Evolutionary conservation across 2,329 filamentous ascomycete species (phyloP).

Genomic region (Aspergillus transmontanensis): DNA sequence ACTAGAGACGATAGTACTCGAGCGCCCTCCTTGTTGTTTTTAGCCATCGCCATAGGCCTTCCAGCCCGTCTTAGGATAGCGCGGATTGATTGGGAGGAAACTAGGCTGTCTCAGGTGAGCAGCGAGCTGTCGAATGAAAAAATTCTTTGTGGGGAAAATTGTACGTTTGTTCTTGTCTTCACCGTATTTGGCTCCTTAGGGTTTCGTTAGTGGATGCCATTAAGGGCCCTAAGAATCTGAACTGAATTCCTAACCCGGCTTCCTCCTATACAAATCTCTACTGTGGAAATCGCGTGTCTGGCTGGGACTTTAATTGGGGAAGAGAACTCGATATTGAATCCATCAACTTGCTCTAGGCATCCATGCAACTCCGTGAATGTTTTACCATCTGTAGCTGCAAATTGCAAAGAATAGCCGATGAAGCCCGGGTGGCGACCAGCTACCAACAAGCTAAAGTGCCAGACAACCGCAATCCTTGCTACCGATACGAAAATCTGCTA

Average conservation of each 20-base stretch:
- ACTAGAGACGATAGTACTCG: not conserved
- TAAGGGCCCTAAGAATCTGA: not conserved
- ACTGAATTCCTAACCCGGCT: not conserved
- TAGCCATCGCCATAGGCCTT: not conserved
- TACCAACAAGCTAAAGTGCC: not conserved
- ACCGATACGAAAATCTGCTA: not conserved
- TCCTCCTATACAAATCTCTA: not conserved
- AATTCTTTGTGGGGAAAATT: too few species aligned
- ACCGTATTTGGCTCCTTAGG: not conserved
- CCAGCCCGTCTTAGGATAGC: not conserved
- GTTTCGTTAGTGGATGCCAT: not conserved
- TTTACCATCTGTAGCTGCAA: not conserved
- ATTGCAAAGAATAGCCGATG: not conserved
- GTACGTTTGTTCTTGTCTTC: not conserved
- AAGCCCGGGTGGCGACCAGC: too few species aligned
- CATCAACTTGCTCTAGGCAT: not conserved
- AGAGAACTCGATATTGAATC: not conserved
- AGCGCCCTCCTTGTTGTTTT: not conserved
- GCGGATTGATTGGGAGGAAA: not conserved
- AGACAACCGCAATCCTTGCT: not conserved
- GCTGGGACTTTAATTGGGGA: not conserved
- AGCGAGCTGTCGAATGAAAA: too few species aligned
- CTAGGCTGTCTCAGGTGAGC: too few species aligned
- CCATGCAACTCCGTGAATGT: not conserved
- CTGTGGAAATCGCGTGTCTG: not conserved